These are phyloP conservation scores for Paramecium sexaurelia DNA, from an alignment of 73 alveolate genomes.

Conservation along the genomic window DNA sequence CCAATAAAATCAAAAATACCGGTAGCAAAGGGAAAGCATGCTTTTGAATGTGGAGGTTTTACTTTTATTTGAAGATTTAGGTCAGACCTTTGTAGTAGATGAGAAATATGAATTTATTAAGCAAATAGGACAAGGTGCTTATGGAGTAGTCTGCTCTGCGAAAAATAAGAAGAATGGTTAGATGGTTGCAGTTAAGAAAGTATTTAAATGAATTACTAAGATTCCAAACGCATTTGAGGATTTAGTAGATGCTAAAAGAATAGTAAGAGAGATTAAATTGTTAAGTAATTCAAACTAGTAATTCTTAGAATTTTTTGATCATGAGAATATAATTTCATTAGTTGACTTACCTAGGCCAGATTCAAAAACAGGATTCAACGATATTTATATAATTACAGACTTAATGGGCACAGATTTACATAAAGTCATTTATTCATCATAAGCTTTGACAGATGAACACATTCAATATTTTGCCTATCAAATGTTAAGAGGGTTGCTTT, in stretches of 20 bases:
- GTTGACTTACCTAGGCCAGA: slow-evolving; percentile 88
- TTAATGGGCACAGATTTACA: slow-evolving; percentile 95
- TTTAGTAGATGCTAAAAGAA: slow-evolving; percentile 88
- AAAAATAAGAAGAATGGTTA: slow-evolving; percentile 77
- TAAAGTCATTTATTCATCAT: slow-evolving; percentile 86
- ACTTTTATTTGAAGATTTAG: background rate
- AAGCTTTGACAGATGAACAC: slow-evolving; percentile 90
- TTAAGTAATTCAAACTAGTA: slow-evolving; percentile 71
- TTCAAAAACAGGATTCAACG: slow-evolving; percentile 87
- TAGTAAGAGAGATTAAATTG: slow-evolving; percentile 85
- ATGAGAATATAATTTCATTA: slow-evolving; percentile 80
- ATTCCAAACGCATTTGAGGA: slow-evolving; percentile 89
- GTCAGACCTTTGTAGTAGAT: slow-evolving; percentile 80
- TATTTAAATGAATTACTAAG: background rate
- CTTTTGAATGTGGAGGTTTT: slow-evolving; percentile 70
- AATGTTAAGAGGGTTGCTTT: slow-evolving; percentile 83
- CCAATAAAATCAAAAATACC: slow-evolving; percentile 7
- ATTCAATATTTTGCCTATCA: slow-evolving; percentile 88
- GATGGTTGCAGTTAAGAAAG: slow-evolving; percentile 97
- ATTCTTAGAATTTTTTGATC: slow-evolving; percentile 80
- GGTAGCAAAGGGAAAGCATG: slow-evolving; percentile 67
- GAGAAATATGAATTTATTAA: slow-evolving; percentile 83
- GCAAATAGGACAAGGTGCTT: slow-evolving; percentile 90
- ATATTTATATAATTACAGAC: slow-evolving; percentile 88
- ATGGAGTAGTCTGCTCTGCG: slow-evolving; percentile 94